Percentiles rank a stretch among this genome's conserved stretches.
phyloP scores from a whole-genome alignment of 139 green algal species.

The Astrephomene gubernaculifera region DNA sequence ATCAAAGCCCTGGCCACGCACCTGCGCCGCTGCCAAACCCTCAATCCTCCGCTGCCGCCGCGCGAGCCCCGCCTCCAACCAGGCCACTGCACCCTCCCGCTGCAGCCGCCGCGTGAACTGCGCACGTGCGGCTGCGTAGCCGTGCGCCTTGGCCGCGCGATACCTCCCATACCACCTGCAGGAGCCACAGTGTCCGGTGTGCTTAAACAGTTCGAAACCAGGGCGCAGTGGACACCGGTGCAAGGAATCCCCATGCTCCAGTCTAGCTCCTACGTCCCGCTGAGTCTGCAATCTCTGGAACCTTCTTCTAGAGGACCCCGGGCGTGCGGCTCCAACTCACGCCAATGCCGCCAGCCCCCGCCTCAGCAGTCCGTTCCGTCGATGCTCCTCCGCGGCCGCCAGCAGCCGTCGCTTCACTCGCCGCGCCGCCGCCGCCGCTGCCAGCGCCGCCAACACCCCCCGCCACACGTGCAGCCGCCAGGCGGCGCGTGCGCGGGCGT shows the following conservation, averaged over 20 bases:
- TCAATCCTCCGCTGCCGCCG: slow-evolving; percentile 38
- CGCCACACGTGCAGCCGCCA: not conserved
- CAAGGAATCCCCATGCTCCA: not conserved
- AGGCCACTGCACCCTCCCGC: slow-evolving; percentile 46
- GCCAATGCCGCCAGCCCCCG: not conserved
- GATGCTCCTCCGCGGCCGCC: slow-evolving; percentile 8
- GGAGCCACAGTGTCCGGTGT: not conserved
- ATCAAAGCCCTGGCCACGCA: not conserved
- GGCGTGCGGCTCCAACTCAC: slow-evolving; percentile 12
- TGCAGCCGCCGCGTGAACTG: slow-evolving; percentile 36
- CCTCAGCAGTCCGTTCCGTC: not conserved
- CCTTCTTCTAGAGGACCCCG: too few species aligned
- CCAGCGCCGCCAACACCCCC: not conserved
- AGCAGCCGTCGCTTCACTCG: not conserved
- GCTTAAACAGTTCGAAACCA: not conserved
- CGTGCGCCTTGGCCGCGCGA: slow-evolving; percentile 38
- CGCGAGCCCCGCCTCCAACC: slow-evolving; percentile 46
- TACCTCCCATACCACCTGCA: slow-evolving; percentile 47
- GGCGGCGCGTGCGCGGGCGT: not conserved
- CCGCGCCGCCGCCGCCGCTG: not conserved
- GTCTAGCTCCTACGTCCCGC: too few species aligned
- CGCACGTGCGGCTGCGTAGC: slow-evolving; percentile 15
- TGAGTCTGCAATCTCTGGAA: too few species aligned
- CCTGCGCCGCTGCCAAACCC: slow-evolving; percentile 20
- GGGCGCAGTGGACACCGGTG: too few species aligned